Percentiles rank a stretch among this genome's conserved stretches.
phyloP scores from a whole-genome alignment of 495 filamentous ascomycete genomes.

The Penicillium goetzii region DNA sequence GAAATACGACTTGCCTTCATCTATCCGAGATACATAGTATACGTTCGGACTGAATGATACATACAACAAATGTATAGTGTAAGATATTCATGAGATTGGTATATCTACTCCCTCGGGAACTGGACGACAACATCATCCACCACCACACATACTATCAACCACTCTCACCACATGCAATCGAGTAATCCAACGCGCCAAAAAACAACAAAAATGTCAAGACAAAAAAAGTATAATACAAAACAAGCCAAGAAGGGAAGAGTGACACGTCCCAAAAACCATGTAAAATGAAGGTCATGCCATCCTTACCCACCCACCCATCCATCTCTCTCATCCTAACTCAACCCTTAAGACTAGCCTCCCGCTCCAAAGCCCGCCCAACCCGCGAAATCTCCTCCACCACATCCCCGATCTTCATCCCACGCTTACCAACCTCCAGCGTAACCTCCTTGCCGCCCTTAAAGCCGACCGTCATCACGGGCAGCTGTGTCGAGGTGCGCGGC shows the following conservation, averaged over 20 bases:
- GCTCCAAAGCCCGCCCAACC: constrained; percentile 77
- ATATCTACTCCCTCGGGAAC: neutral
- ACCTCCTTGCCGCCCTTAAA: constrained; percentile 66
- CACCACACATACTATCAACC: neutral
- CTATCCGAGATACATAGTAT: neutral
- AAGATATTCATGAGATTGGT: constrained; percentile 2
- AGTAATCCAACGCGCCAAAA: constrained; percentile 16
- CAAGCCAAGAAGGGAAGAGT: constrained; percentile 21
- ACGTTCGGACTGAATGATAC: neutral
- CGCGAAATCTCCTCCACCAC: constrained; percentile 87
- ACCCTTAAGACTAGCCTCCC: constrained; percentile 78
- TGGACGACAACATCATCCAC: neutral
- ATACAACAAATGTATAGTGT: neutral
- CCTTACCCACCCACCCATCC: neutral
- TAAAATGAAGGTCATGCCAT: constrained; percentile 9
- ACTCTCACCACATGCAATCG: constrained; percentile 1
- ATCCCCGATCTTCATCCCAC: constrained; percentile 82
- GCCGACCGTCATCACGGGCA: constrained; percentile 61
- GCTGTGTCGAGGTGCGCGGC: constrained; percentile 59
- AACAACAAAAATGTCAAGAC: constrained; percentile 13
- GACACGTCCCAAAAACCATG: constrained; percentile 6
- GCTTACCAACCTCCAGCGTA: constrained; percentile 75
- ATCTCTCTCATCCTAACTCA: constrained; percentile 23
- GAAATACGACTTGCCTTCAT: neutral
- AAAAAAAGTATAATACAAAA: constrained; percentile 36